Evolutionary conservation across 176 grass and related monocot species (phyloP), one percentile per base, ranked within the genome.

Genomic region (Hsuehochloa calcarea): DNA sequence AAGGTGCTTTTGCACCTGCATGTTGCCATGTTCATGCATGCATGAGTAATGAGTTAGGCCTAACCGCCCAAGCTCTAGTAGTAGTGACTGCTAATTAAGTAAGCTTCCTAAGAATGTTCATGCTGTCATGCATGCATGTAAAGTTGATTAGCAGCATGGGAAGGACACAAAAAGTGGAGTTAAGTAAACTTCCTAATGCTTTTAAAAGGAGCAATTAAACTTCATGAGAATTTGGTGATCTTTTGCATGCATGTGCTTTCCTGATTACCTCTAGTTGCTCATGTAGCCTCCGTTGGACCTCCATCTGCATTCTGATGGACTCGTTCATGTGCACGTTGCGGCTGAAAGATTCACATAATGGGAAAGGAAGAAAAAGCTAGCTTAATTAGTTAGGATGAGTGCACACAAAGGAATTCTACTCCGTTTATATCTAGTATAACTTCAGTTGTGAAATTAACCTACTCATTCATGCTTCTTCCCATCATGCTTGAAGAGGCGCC

Each of bases 1-100:
- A 23, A 99, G 92, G 54, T 94, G 93, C 84, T 94, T 96, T 47
- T 99, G 94, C 82, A 97, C 94, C 94, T 97, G 89, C 88, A 81
- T 73, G 25, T 74, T 65, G 54, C 29, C 43, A 84, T 84, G 45
- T 84, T 16, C 72, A 27, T 60, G 34, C 29, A 62, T 62, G 46
- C 40, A 78, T 78, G 71, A 56, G 40, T 47, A 29, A 78, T 78
- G 71, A 56, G 40, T 47, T 86, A 68, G 67, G 10, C 3, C 14
- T n/a, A 68, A 52, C 4, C 6, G 7, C 3, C 14, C 17, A 68
- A 52, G 6, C 14, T 17, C 6, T 44, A 38, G 22, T 34, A 2
- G 14, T 14, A 65, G 61, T 56, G 69, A n/a, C n/a, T n/a, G n/a
- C n/a, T n/a, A n/a, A n/a, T 19, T 38, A 74, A 60, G 59, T 90